phyloP scores from a whole-genome alignment of 2,329 filamentous ascomycete species.

The Curvularia lunata region DNA sequence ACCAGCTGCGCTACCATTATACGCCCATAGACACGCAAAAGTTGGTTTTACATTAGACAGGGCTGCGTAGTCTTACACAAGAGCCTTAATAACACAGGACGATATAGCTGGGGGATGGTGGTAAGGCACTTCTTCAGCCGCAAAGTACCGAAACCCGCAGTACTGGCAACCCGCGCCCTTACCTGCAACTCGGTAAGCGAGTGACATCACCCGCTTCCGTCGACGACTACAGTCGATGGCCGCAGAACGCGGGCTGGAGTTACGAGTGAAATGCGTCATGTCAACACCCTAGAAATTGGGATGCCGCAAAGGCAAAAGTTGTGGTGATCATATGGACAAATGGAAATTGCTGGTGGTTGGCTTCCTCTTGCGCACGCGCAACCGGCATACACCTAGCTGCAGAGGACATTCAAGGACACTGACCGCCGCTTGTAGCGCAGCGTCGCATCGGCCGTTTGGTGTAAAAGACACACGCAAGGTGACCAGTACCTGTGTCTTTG shows the following conservation, averaged over 20 bases:
- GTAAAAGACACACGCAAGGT: background rate
- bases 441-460: background rate
- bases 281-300: background rate
- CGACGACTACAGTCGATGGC: background rate
- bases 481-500: background rate
- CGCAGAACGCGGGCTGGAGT: background rate
- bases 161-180: conserved; percentile 13
- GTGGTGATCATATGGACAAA: background rate
- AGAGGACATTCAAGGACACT: background rate
- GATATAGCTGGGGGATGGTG: conserved; percentile 17
- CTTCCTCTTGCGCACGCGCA: background rate
- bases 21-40: background rate
- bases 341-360: conserved; percentile 2
- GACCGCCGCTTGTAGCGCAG: conserved; percentile 11
- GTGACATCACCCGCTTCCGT: background rate
- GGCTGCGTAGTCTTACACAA: conserved; percentile 3
- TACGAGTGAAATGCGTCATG: background rate
- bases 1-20: background rate
- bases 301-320: background rate
- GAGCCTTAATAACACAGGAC: conserved; percentile 21
- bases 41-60: background rate
- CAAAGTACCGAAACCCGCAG: conserved; percentile 17
- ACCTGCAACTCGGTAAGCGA: conserved; percentile 20
- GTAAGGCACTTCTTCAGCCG: background rate
- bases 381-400: background rate